A percentile compares a stretch with the other conserved stretches of the same genome.
Evolutionary conservation across 2,329 filamentous ascomycete species (phyloP).

Genomic region (Geosmithia putterillii): DNA sequence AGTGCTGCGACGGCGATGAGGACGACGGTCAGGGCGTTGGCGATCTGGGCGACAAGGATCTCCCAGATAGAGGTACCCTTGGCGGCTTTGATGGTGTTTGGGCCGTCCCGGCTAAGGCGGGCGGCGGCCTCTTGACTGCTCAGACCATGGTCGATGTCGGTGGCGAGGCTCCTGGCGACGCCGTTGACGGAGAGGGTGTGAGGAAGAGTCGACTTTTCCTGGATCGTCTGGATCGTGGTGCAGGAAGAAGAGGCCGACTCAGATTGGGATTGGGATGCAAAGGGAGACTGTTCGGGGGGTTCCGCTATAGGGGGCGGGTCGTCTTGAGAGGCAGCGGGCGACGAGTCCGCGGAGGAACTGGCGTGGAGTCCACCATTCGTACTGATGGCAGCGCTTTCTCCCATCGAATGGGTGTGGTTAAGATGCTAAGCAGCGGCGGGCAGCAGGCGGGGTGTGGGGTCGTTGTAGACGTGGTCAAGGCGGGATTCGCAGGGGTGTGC

Average conservation of each 20-base stretch:
- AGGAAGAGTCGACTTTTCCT: conserved; percentile 20
- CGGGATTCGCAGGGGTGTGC: neutral
- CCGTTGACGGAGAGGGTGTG: conserved; percentile 21
- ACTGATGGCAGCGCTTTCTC: conserved; percentile 22
- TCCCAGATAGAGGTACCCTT: conserved; percentile 62
- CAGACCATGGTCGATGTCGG: conserved; percentile 46
- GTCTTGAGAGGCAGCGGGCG: conserved; percentile 19
- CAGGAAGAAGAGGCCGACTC: no score
- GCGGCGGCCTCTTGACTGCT: conserved; percentile 47
- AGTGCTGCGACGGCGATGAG: conserved; percentile 64
- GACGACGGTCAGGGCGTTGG: conserved; percentile 64
- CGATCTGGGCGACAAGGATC: conserved; percentile 65
- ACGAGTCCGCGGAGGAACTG: conserved; percentile 23
- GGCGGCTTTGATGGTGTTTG: conserved; percentile 60
- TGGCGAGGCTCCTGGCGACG: conserved; percentile 24
- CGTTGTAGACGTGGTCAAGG: conserved; percentile 1
- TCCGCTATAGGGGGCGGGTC: conserved; percentile 27
- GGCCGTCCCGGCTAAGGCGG: conserved; percentile 54
- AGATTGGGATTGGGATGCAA: neutral
- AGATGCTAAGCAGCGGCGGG: conserved; percentile 1
- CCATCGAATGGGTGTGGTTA: conserved; percentile 24
- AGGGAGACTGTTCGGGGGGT: conserved; percentile 13
- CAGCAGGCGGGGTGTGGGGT: neutral
- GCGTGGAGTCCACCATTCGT: conserved; percentile 28
- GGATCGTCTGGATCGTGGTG: conserved; percentile 12